These are phyloP conservation scores for Prunus mongolica DNA, from an alignment of 306 rosid genomes.

Conservation along the genomic window DNA sequence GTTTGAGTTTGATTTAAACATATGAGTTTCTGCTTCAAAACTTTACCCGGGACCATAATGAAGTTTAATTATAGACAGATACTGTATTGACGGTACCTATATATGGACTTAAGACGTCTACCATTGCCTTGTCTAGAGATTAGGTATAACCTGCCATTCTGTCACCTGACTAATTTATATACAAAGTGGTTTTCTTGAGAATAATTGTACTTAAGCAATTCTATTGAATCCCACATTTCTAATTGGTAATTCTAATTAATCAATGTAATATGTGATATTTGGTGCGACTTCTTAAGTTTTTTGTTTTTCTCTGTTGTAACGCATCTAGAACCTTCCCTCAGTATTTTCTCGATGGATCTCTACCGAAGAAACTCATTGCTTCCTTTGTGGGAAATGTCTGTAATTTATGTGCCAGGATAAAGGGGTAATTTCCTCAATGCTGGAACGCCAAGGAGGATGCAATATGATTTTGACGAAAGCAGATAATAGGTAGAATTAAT, in stretches of 20 bases:
- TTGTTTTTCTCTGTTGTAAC: conserved; percentile 6
- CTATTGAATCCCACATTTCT: background rate
- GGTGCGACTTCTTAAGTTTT: conserved; percentile 8
- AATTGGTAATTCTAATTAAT: background rate
- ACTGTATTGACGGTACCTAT: background rate
- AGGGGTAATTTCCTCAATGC: conserved; percentile 39
- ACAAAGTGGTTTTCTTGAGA: background rate
- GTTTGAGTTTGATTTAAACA: background rate
- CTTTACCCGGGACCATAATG: background rate
- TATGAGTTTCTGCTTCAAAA: conserved; percentile 3
- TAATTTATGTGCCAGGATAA: conserved; percentile 49
- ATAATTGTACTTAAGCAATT: background rate
- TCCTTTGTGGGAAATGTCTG: conserved; percentile 16
- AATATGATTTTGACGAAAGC: conserved; percentile 23
- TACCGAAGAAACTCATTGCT: conserved; percentile 7
- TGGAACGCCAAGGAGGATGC: conserved; percentile 42
- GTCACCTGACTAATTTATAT: background rate
- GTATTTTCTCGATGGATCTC: background rate
- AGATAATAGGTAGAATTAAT: conserved; percentile 36
- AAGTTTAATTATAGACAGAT: background rate
- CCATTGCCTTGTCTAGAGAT: background rate
- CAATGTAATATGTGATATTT: conserved; percentile 8
- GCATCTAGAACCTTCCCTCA: background rate
- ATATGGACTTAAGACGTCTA: background rate
- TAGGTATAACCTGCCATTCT: background rate